These are phyloP conservation scores for Fusarium citri DNA, from an alignment of 2,329 filamentous ascomycete genomes.

Conservation along the genomic window DNA sequence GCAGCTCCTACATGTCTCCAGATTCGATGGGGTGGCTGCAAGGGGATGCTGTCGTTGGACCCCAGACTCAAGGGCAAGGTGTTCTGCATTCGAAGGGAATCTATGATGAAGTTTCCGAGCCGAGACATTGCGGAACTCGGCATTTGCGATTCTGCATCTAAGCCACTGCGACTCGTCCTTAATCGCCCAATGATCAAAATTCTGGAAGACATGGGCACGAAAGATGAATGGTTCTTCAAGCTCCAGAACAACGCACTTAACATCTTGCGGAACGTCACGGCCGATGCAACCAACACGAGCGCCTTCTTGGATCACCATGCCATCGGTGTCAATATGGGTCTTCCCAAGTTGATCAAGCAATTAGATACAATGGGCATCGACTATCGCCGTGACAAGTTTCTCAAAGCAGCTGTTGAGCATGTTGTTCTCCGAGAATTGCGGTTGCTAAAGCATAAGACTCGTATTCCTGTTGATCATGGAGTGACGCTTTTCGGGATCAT, in stretches of 20 bases:
- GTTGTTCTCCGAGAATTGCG: slow-evolving; percentile 77
- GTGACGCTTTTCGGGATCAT: slow-evolving; percentile 85
- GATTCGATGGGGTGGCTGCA: slow-evolving; percentile 78
- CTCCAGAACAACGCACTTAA: slow-evolving; percentile 73
- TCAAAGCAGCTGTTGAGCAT: slow-evolving; percentile 77
- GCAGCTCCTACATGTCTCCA: slow-evolving; percentile 75
- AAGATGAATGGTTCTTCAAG: slow-evolving; percentile 67
- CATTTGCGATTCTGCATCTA: slow-evolving; percentile 77
- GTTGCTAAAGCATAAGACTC: slow-evolving; percentile 80
- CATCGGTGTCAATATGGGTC: slow-evolving; percentile 69
- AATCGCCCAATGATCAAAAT: slow-evolving; percentile 90
- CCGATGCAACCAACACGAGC: slow-evolving; percentile 70
- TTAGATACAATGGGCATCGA: slow-evolving; percentile 69
- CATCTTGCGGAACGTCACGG: slow-evolving; percentile 69
- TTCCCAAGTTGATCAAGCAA: slow-evolving; percentile 71
- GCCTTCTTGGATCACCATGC: slow-evolving; percentile 72
- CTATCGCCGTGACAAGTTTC: slow-evolving; percentile 75
- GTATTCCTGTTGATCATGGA: slow-evolving; percentile 77
- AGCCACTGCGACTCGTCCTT: slow-evolving; percentile 75
- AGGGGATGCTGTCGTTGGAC: slow-evolving; percentile 83
- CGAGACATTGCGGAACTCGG: slow-evolving; percentile 68
- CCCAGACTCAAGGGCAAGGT: slow-evolving; percentile 65
- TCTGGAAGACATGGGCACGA: slow-evolving; percentile 79
- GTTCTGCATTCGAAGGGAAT: slow-evolving; percentile 71
- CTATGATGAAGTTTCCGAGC: slow-evolving; percentile 83